phyloP scores from a whole-genome alignment of 2,329 filamentous ascomycete species.

The Microdochium paspali region DNA sequence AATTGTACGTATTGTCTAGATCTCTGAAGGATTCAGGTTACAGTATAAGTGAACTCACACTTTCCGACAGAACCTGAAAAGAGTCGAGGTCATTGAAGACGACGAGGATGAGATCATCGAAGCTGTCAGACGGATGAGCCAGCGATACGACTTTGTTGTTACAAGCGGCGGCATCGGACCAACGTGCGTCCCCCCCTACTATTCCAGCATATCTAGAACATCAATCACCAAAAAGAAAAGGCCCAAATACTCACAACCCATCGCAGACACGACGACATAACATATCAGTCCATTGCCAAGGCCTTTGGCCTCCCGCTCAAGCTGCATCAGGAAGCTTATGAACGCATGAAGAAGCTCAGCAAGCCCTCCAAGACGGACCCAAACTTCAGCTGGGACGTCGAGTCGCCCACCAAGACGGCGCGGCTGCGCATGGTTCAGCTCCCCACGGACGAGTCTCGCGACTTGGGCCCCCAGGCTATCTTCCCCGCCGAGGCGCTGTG shows the following conservation, averaged over 20 bases:
- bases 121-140: conserved; percentile 77
- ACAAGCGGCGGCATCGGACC: conserved; percentile 94
- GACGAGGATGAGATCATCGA: conserved; percentile 87
- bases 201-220: background rate
- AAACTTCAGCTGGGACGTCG: conserved; percentile 75
- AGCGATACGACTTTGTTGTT: conserved; percentile 86
- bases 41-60: conserved; percentile 3
- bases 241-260: conserved; percentile 46
- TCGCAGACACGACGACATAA: conserved; percentile 92
- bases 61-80: conserved; percentile 55
- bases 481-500: conserved; percentile 77
- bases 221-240: background rate
- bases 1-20: conserved; percentile 32
- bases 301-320: conserved; percentile 72
- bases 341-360: conserved; percentile 75
- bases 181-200: conserved; percentile 49
- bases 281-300: conserved; percentile 86
- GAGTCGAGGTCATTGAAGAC: conserved; percentile 88
- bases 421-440: conserved; percentile 87
- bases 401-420: conserved; percentile 67
- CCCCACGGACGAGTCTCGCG: conserved; percentile 60
- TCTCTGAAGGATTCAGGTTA: background rate
- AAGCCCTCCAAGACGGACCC: conserved; percentile 64
- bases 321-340: conserved; percentile 67
- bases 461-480: conserved; percentile 62